A percentile compares a stretch with the other conserved stretches of the same genome.
phyloP scores from a whole-genome alignment of 768 basidiomycete species.

The Lentinula boryana region DNA sequence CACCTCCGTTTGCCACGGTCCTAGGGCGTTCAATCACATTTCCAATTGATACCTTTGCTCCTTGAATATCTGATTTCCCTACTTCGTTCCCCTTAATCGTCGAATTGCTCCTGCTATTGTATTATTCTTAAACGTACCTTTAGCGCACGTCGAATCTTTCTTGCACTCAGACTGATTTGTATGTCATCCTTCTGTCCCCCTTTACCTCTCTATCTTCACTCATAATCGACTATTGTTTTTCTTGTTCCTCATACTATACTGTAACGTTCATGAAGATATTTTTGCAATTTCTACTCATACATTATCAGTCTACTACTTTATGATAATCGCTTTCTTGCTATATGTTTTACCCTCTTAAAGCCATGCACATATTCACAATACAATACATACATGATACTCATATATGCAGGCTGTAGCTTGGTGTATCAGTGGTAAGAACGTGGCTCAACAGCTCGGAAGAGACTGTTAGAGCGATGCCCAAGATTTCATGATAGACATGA shows the following conservation, averaged over 20 bases:
- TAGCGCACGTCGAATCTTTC: background rate
- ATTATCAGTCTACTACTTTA: slow-evolving; percentile 1
- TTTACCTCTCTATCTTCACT: background rate
- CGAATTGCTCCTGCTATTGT: background rate
- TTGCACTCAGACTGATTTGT: background rate
- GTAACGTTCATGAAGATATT: background rate
- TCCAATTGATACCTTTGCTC: background rate
- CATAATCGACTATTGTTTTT: background rate
- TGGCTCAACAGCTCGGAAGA: background rate
- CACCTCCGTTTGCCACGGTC: background rate
- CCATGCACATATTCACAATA: background rate
- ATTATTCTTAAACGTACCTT: background rate
- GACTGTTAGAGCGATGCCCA: background rate
- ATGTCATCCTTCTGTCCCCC: background rate
- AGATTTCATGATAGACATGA: slow-evolving; percentile 5
- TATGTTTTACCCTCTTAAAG: background rate
- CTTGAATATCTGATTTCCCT: background rate
- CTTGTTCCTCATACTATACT: background rate
- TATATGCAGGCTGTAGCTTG: background rate
- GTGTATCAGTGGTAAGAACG: background rate
- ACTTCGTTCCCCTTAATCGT: background rate
- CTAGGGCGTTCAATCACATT: background rate
- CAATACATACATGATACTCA: background rate
- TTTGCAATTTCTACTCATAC: background rate
- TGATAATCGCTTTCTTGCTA: background rate